A percentile compares a stretch with the other conserved stretches of the same genome.
Conservation (phyloP, 257 asterid species). For the Ballota nigra region DNA sequence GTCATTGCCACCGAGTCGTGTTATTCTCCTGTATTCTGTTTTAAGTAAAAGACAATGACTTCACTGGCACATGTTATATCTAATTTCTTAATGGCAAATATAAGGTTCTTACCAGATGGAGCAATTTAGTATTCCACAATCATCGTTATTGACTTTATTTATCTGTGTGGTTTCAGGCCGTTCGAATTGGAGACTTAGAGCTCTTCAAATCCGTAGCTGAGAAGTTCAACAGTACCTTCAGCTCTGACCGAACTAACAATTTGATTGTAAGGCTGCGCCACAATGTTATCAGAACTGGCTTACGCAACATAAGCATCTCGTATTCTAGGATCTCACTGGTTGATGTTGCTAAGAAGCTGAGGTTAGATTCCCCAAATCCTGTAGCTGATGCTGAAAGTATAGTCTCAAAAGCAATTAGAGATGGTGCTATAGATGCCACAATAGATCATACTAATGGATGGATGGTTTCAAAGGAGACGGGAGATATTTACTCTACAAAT, state of each 20-base stretch:
- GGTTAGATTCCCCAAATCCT: conserved; percentile 59
- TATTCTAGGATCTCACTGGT: conserved; percentile 61
- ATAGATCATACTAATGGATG: conserved; percentile 70
- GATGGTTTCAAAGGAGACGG: conserved; percentile 72
- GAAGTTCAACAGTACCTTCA: conserved; percentile 54
- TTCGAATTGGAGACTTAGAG: conserved; percentile 72
- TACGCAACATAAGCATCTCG: conserved; percentile 66
- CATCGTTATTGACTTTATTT: background rate
- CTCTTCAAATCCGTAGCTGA: conserved; percentile 61
- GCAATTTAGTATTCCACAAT: background rate
- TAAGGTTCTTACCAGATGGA: background rate
- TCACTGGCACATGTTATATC: background rate
- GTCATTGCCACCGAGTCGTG: background rate
- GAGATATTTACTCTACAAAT: conserved; percentile 73
- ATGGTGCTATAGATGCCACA: conserved; percentile 76
- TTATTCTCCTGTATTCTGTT: too few species aligned
- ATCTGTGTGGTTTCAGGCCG: conserved; percentile 47
- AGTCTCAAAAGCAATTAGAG: conserved; percentile 73
- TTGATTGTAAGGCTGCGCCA: conserved; percentile 70
- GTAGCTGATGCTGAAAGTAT: conserved; percentile 70
- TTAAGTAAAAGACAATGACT: background rate
- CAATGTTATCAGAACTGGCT: conserved; percentile 68
- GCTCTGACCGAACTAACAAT: conserved; percentile 60
- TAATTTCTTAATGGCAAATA: background rate
- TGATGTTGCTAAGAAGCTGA: conserved; percentile 70